These are phyloP conservation scores for Alternaria brassicicola DNA, from an alignment of 2,329 filamentous ascomycete species.

Conservation along the genomic window DNA sequence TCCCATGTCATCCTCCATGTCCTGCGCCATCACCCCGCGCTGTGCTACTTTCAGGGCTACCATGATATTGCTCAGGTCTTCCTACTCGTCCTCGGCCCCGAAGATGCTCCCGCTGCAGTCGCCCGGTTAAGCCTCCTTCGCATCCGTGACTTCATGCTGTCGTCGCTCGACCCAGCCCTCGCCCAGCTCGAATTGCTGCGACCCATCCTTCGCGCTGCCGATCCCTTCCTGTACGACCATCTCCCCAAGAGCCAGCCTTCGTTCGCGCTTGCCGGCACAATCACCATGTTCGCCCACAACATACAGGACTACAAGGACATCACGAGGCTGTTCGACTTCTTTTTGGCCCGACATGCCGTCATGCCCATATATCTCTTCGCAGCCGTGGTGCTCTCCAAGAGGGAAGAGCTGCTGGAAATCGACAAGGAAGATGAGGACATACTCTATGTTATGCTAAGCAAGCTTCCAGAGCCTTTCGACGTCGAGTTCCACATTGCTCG, in stretches of 20 bases:
- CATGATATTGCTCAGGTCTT: constrained; percentile 98
- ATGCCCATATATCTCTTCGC: constrained; percentile 92
- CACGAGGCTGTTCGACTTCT: constrained; percentile 86
- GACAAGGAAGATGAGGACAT: constrained; percentile 79
- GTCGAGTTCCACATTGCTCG: constrained; percentile 76
- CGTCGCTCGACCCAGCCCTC: constrained; percentile 78
- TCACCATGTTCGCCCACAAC: constrained; percentile 97
- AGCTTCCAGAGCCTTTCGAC: constrained; percentile 80
- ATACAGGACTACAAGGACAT: constrained; percentile 90
- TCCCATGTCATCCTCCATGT: constrained; percentile 80
- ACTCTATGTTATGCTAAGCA: constrained; percentile 85
- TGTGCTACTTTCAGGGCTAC: constrained; percentile 98
- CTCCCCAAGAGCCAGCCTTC: constrained; percentile 82
- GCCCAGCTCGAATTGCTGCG: constrained; percentile 87
- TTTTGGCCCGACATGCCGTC: constrained; percentile 85
- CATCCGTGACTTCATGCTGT: constrained; percentile 98
- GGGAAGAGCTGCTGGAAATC: constrained; percentile 85
- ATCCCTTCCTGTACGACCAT: constrained; percentile 74
- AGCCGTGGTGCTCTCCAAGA: constrained; percentile 72
- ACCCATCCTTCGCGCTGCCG: constrained; percentile 74
- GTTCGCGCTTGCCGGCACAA: constrained; percentile 89
- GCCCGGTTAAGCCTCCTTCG: constrained; percentile 85
- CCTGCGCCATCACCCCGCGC: constrained; percentile 77
- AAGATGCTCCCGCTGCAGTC: constrained; percentile 67
- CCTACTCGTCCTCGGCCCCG: constrained; percentile 77